Conservation (phyloP, 2,329 filamentous ascomycete species). For the Botrytis tulipae region DNA sequence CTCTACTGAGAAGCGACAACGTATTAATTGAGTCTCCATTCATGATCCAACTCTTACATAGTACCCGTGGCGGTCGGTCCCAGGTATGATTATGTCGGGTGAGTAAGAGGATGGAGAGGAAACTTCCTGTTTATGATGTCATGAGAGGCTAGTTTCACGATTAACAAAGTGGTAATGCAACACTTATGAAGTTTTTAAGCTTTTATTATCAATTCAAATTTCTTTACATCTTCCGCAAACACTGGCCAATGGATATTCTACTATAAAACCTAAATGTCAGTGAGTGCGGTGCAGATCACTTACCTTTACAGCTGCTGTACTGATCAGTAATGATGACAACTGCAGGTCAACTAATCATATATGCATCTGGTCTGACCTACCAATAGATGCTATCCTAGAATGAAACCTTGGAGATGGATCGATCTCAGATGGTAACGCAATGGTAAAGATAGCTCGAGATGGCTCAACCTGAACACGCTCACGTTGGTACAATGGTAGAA, state of each 20-base stretch:
- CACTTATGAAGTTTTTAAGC: too few relatives aligned
- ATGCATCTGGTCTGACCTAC: rapidly evolving
- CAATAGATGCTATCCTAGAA: rapidly evolving
- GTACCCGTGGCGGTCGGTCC: neutral
- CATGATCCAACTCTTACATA: neutral
- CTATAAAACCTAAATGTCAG: neutral
- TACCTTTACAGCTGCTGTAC: neutral
- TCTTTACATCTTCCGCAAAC: neutral
- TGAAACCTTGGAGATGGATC: rapidly evolving
- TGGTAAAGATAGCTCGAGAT: neutral
- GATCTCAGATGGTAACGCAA: too few relatives aligned
- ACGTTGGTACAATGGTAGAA: too few relatives aligned
- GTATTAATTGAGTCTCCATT: neutral
- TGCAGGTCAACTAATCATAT: neutral
- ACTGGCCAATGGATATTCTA: neutral
- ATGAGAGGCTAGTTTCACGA: neutral
- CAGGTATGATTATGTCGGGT: too few relatives aligned
- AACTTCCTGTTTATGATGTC: too few relatives aligned
- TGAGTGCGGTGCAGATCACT: neutral
- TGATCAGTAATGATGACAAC: neutral
- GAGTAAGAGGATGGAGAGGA: neutral
- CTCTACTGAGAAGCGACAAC: neutral
- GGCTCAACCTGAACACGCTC: neutral
- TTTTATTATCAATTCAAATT: neutral
- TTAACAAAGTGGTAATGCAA: neutral